Base-by-base conservation (phyloP, 805 yeast genomes). In the Wickerhamomyces strasburgensis region DNA sequence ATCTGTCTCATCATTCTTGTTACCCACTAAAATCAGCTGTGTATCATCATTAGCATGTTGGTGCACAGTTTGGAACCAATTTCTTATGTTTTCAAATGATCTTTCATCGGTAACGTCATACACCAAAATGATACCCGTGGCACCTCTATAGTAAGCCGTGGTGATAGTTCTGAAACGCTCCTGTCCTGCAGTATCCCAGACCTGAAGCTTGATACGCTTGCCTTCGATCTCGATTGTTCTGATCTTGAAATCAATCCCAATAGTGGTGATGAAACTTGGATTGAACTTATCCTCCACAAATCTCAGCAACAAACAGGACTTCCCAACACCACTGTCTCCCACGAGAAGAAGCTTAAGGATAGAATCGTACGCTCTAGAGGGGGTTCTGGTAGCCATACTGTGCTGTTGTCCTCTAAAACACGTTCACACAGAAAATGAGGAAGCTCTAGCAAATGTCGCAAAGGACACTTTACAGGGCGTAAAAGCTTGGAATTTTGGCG, bases 101-200 rank as follows among this genome's bases (percentile, higher is more conserved):
- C 90, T 80, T 57, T 89, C 90, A 57, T 84, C 93, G 14, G 88
- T 79, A 33, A 84, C 90, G 60, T 84, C 94, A 58, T 84, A 84
- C 26, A 84, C 88, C 54, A 84, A 72, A 34, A 84, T 80, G 53
- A 84, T 84, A 46, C 94, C 94, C 80, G 82, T 80, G 40, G 94
- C 93, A 40, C 94, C 94, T 62, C 94, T 77, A 64, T 84, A 84
- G 63, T 84, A 84, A 1, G 94, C 90, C n/a, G 93, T 83, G 33
- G 93, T 89, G 65, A 88, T 88, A 29, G 96, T 86, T 66, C 96
- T 77, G 68, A 88, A 88, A 56, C 96, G 73, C 61, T 88, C 96
- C 66, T 88, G 96, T n/a, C 96, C 96, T 1, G 96, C 96, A 28
- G 96, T 88, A 60, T 88, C 96, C 96, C 96, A 84, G 30, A 90